Base-by-base conservation (phyloP, 169 alveolate species). In the Eimeria acervulina region DNA sequence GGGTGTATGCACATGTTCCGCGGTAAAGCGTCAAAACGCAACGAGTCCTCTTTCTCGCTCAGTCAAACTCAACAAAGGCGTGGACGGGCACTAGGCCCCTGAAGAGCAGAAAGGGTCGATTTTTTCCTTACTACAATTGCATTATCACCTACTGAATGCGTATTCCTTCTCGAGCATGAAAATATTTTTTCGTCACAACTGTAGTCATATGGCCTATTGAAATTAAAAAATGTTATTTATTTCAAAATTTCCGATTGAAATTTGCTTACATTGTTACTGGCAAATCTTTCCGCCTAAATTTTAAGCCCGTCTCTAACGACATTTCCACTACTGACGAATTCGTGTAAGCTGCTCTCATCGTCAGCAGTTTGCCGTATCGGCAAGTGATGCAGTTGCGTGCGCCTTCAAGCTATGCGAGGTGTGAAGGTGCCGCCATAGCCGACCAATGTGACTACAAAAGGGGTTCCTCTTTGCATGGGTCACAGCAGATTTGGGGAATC, bases 21-120 rank as follows among this genome's bases (percentile, higher is more conserved):
- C 12, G 78, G 78, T 68, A 68, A 33, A 19, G 28, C 38, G 5
- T 70, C 83, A 23, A n/a, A 38, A 15, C 44, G 38, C 44, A 70
- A 38, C n/a, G 83, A 31, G 19, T 70, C 83, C 38, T 44, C 13
- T 12, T 70, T 21, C 38, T 70, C 44, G 83, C 44, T 70, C 28
- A 70, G 83, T 44, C 51, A 23, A 31, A 23, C 44, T 44, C 83
- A 70, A 31, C 38, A 28, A 44, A 70, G 47, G 44, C 83, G 83
- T 70, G 47, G 83, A 4, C 83, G 21, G 78, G 15, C 31, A 13
- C 78, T n/a, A 17, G n/a, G 83, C 44, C 83, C 83, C 83, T 70
- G 83, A 17, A 1, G 83, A 31, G 23, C 47, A 70, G 47, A 1
- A 26, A 26, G 38, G 15, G 66, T 55, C 15, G 66, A 55, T 55